Base-by-base conservation (phyloP, 257 asterid genomes). In the Nemophila menziesii region DNA sequence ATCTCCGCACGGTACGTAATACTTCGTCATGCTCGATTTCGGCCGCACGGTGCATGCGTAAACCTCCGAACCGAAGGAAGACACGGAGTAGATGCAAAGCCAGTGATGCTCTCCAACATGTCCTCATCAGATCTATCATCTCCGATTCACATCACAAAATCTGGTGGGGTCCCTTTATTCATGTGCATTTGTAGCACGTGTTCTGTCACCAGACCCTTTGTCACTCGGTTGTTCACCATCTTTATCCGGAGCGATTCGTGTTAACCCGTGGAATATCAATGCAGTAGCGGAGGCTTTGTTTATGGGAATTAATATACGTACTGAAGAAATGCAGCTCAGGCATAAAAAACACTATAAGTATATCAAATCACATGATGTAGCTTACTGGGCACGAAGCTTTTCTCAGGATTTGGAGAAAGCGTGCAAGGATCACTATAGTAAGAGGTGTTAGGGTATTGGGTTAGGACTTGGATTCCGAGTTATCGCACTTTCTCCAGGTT, bases 161-260 rank as follows among this genome's bases (percentile, higher is more conserved):
- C 93, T 10, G 96, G 84, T 18, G 77, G 58, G 13, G 52, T 62
- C 27, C 81, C 83, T 5, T 52, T 50, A 5, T 36, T 54, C n/a
- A 61, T 67, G 89, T 78, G 52, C 47, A 15, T 51, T 3, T 71
- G 61, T 7, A 86, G 73, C 57, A 86, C 86, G 63, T 86, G 81
- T 62, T 76, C 79, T 0, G 82, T 79, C 43, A 70, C 96, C 49
- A 63, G 52, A 33, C 94, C 96, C 70, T 86, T 86, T 9, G 92
- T 86, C 66, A 86, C 96, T 18, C 96, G 96, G 96, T 38, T 86
- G 96, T 69, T 86, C 96, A 7, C 94, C 96, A 8, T 82, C 96
- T 55, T 49, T 82, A 39, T 81, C 94, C 58, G 94, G 96, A 60
- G 94, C 92, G 19, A 82, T 86, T 23, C 73, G 96, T 76, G 92